Evolutionary conservation across 1,284 basidiomycete genomes (phyloP).

Genomic region (Ustilago hordei): DNA sequence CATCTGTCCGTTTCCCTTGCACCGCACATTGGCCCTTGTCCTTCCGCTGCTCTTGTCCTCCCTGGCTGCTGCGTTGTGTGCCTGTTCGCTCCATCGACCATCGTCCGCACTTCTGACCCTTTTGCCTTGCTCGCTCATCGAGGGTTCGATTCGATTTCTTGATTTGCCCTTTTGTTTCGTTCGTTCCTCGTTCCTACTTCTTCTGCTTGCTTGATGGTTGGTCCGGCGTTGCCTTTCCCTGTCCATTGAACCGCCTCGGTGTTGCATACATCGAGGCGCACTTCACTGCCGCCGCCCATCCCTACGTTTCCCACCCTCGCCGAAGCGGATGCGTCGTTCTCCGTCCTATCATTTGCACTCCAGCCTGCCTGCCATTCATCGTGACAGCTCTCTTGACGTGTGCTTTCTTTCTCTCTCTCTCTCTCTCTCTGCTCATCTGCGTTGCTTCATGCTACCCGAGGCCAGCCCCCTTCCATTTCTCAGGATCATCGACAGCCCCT

Average conservation of each 20-base stretch:
- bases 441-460: slow-evolving; percentile 24
- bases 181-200: not conserved
- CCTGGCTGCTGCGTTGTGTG: slow-evolving; percentile 18
- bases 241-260: slow-evolving; percentile 16
- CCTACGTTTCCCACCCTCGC: slow-evolving; percentile 27
- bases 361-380: not conserved
- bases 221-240: slow-evolving; percentile 22
- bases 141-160: not conserved
- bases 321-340: slow-evolving; percentile 27
- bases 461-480: slow-evolving; percentile 22
- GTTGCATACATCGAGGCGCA: not conserved
- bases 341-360: not conserved
- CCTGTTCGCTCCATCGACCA: slow-evolving; percentile 4
- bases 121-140: not conserved
- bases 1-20: slow-evolving; percentile 34
- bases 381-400: slow-evolving; percentile 25
- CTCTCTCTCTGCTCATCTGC: not conserved
- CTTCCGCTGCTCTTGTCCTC: slow-evolving; percentile 16
- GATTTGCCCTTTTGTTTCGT: not conserved
- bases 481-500: slow-evolving; percentile 28
- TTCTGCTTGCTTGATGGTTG: slow-evolving; percentile 6
- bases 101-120: not conserved
- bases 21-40: slow-evolving; percentile 1
- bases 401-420: slow-evolving; percentile 2
- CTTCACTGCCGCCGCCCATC: slow-evolving; percentile 12